Base-by-base conservation (phyloP, 345 rosid species). In the Lepidium africanum region DNA sequence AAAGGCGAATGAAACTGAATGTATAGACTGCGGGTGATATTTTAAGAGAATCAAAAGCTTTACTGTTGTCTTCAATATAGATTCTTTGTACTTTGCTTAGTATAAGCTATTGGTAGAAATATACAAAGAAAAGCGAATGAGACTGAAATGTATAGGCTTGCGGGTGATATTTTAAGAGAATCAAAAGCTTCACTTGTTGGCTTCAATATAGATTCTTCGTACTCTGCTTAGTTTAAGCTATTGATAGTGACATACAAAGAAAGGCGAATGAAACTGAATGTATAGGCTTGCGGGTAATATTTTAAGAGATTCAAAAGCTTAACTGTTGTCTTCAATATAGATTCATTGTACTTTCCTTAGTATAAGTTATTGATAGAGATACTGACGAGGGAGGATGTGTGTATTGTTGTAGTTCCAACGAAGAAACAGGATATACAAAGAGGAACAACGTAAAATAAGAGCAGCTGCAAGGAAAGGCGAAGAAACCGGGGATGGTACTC, bases 361-460 rank as follows among this genome's bases (percentile, higher is more conserved):
- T 35, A 12, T 52, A 62, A 33, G 32, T 27, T 30, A 56, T 5
- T 56, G 21, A 19, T 6, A 14, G n/a, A 30, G 45, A 21, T 39
- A 65, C 67, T 73, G 36, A 59, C 40, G 3, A 61, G 16, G 55
- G 39, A 50, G 0, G 43, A 5, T 27, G 5, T 69, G 14, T 63
- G 11, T 42, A 27, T 39, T 61, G 39, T 59, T 78, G 59, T 90
- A 89, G 99, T 94, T 91, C 73, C 89, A 89, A 76, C 80, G 99
- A 45, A 89, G 99, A 77, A 94, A 94, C 71, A 84, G 96, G 38
- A 85, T 94, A 49, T 94, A 94, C 81, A 94, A 94, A 84, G 99
- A 94, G 82, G 99, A 94, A 79, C 96, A 94, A 75, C 97, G 99
- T 32, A 87, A 89, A 68, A 69, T 94, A 67, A 78, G 97, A 53